Evolutionary conservation across 1,139 yeast species (phyloP).

Genomic region (Arxiozyma heterogenica): DNA sequence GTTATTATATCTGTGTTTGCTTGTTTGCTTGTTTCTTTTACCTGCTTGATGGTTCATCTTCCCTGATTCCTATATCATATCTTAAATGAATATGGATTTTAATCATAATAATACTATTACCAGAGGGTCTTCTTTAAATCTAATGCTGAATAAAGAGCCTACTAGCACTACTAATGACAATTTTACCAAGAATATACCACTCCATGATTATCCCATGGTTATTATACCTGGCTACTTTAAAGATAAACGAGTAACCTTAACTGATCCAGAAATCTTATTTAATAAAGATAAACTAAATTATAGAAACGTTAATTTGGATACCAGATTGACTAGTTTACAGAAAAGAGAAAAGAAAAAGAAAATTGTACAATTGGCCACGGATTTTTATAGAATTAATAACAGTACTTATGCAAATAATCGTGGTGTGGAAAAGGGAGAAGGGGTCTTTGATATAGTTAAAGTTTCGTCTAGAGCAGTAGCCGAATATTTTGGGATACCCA

Average conservation of each 20-base stretch:
- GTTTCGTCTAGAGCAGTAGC: slow-evolving; percentile 7
- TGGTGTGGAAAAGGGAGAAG: neutral
- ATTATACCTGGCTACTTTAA: slow-evolving; percentile 6
- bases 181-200: too few relatives aligned
- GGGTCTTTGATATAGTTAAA: too few relatives aligned
- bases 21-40: too few relatives aligned
- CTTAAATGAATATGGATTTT: too few relatives aligned
- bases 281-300: slow-evolving; percentile 5
- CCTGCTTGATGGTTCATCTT: too few relatives aligned
- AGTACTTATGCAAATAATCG: neutral
- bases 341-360: slow-evolving; percentile 4
- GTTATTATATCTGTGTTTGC: too few relatives aligned
- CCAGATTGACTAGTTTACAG: slow-evolving; percentile 2
- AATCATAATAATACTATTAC: too few relatives aligned
- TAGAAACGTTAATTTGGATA: slow-evolving; percentile 3
- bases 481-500: slow-evolving; percentile 9
- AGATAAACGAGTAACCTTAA: slow-evolving; percentile 4
- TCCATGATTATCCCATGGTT: neutral
- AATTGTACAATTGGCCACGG: slow-evolving; percentile 8
- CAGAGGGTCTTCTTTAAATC: neutral
- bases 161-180: neutral
- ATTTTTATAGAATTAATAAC: slow-evolving; percentile 4
- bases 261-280: slow-evolving; percentile 6
- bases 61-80: too few relatives aligned
- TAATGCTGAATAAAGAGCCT: neutral